phyloP scores from a whole-genome alignment of 2,329 filamentous ascomycete genomes.

The Taxawa tesnikishii region DNA sequence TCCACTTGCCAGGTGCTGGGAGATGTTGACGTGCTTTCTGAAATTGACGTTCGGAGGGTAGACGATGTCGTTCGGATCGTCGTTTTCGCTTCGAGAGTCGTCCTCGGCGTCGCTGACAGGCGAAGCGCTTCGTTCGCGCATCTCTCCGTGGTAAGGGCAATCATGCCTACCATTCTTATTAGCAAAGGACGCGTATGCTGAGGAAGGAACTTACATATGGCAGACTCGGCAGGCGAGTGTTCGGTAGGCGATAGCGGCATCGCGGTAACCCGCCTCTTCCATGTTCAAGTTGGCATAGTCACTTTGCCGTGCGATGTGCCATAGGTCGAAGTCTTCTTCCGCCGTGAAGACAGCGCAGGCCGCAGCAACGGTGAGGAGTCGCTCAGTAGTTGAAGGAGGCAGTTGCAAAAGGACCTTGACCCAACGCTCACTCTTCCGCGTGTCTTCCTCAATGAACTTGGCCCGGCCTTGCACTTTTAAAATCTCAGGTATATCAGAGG shows the following conservation, averaged over 20 bases:
- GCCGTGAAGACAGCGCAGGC: conserved; percentile 24
- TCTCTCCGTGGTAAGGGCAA: conserved; percentile 29
- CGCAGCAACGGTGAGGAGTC: conserved; percentile 20
- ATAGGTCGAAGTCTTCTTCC: conserved; percentile 24
- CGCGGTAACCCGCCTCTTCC: conserved; percentile 2
- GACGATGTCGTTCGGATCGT: conserved; percentile 16
- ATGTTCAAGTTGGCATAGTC: conserved; percentile 7
- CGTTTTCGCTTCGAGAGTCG: conserved; percentile 10
- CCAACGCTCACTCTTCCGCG: conserved; percentile 19
- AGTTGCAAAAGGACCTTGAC: conserved; percentile 18
- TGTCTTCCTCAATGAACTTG: conserved; percentile 23
- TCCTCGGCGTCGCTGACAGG: conserved; percentile 6
- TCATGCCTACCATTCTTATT: conserved; percentile 14
- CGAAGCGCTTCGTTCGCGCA: conserved; percentile 16
- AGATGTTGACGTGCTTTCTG: conserved; percentile 12
- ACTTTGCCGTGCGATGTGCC: conserved; percentile 26
- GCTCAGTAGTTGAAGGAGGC: conserved; percentile 11
- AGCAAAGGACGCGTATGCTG: conserved; percentile 8
- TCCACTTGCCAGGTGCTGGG: background rate
- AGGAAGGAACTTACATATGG: conserved; percentile 3
- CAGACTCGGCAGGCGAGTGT: conserved; percentile 5
- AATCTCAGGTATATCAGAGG: conserved; percentile 5
- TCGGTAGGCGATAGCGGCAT: conserved; percentile 6
- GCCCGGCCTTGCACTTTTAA: no score
- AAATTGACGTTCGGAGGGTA: conserved; percentile 18